Evolutionary conservation across 192 early-diverging fungal genomes (phyloP), one percentile per base, ranked within the genome.

Genomic region (Coemansia sp.): DNA sequence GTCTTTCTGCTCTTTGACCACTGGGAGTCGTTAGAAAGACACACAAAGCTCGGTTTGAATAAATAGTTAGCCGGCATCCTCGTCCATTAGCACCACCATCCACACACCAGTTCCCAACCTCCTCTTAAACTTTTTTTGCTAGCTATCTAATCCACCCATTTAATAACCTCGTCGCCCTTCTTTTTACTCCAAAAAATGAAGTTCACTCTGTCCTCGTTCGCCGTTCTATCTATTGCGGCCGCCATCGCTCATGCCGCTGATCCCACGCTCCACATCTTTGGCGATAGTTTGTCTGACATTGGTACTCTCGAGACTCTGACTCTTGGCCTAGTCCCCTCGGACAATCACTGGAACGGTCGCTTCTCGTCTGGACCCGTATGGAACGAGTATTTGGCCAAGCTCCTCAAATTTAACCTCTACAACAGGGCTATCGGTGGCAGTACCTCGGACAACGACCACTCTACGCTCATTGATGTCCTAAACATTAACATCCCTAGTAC

Each of bases 321-420:
- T 6, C 50, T 66, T 29, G 72, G 72, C 1, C 64, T 79, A 44
- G 15, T 78, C 8, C 75, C 76, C 16, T 58, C 71, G 0, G 20
- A 13, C n/a, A 64, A 69, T 0, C 68, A 80, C 53, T 80, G 78
- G 78, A 12, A 80, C 12, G 78, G 78, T 38, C 78, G 73, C 6
- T 74, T 75, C 40, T 71, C 69, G 0, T 69, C 65, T 0, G 73
- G 78, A 12, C 73, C 72, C 3, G 73, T 75, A 18, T 80, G 78
- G 78, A 75, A 74, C 65, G 78, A 80, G 70, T 80, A 80, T 24
- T 39, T 69, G n/a, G 73, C 69, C 57, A 74, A 80, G 55, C 73
- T 80, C 3, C 69, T 63, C 18, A 53, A 46, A 3, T 69, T 44
- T 34, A 50, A 74, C 18, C 64, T 80, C 15, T 68, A 75, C 40